Evolutionary conservation across 768 basidiomycete genomes (phyloP).

Genomic region (Brasilioporus rufonigricans): DNA sequence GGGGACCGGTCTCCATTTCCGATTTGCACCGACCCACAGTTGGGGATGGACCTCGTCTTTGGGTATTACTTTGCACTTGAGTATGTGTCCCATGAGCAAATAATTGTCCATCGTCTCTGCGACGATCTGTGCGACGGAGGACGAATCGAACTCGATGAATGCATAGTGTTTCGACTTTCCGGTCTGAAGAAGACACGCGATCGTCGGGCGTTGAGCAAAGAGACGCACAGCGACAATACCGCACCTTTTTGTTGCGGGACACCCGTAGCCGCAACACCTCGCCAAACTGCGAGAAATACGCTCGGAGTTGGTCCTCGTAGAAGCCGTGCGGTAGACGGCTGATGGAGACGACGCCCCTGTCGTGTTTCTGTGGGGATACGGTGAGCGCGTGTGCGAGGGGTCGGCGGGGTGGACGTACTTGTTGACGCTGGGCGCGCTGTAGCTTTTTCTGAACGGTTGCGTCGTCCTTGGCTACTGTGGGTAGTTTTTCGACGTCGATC

Average conservation of each 20-base stretch:
- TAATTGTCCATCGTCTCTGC: slow-evolving; percentile 99
- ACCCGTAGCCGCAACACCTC: slow-evolving; percentile 83
- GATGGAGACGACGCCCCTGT: slow-evolving; percentile 84
- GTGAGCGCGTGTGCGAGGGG: neutral
- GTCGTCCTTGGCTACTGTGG: slow-evolving; percentile 88
- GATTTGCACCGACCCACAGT: slow-evolving; percentile 96
- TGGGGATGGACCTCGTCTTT: slow-evolving; percentile 89
- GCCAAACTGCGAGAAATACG: slow-evolving; percentile 95
- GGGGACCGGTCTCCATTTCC: slow-evolving; percentile 83
- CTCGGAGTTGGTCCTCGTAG: slow-evolving; percentile 90
- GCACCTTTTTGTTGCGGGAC: slow-evolving; percentile 90
- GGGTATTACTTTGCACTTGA: slow-evolving; percentile 88
- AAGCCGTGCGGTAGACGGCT: slow-evolving; percentile 96
- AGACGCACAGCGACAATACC: neutral
- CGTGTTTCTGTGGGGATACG: slow-evolving; percentile 41
- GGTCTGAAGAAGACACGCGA: slow-evolving; percentile 50
- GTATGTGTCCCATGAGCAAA: slow-evolving; percentile 89
- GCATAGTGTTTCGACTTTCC: slow-evolving; percentile 96
- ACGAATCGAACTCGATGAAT: slow-evolving; percentile 91
- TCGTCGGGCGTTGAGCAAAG: neutral
- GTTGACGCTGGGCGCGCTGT: slow-evolving; percentile 59
- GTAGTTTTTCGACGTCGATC: slow-evolving; percentile 72
- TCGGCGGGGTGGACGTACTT: slow-evolving; percentile 44
- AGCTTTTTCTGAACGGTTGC: slow-evolving; percentile 66
- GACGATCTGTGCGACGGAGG: slow-evolving; percentile 89